Evolutionary conservation across 305 asterid genomes (phyloP), one percentile per base, ranked within the genome.

Genomic region (Fraxinus greggii): DNA sequence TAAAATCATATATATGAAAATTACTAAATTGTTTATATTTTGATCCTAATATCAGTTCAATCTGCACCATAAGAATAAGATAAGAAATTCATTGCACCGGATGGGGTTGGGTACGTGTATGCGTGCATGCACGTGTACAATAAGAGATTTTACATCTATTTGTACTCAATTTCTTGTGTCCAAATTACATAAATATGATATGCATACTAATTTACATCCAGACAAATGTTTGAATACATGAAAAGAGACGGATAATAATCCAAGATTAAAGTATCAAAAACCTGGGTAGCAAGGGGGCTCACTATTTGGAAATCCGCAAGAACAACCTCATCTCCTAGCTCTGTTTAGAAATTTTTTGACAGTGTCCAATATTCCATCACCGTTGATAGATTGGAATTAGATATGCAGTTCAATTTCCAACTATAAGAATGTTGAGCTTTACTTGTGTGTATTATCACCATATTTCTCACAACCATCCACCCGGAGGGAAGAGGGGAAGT

Each of bases 261-360:
- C 21, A 67, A 67, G 35, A 67, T 13, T 12, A 13, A 28, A 67
- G 74, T 29, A 12, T 12, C 21, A 67, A 67, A 24, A 67, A 67
- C 38, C 74, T 28, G 19, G 24, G 78, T 7, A 80, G 78, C 78
- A 85, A 1, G 77, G 85, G 70, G 74, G 75, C 73, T 61, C 54
- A 54, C 56, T 42, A 80, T 45, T 84, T 82, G 77, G 75, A 29
- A 72, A 67, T 70, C 36, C 76, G 1, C 32, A 51, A 31, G 73
- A 74, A 81, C 35, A 72, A 31, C 74, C 67, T 78, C 83, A 40
- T 77, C 77, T 81, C 82, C 72, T 69, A 24, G 19, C 12, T 79
- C 77, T 19, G 40, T 77, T 83, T 75, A 40, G 79, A 79, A 36
- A 81, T 84, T 63, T 26, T 89, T 85, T 81, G 78, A 75, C 54